These are phyloP conservation scores for Sarcocystis neurona DNA, from an alignment of 169 alveolate species.

Conservation along the genomic window DNA sequence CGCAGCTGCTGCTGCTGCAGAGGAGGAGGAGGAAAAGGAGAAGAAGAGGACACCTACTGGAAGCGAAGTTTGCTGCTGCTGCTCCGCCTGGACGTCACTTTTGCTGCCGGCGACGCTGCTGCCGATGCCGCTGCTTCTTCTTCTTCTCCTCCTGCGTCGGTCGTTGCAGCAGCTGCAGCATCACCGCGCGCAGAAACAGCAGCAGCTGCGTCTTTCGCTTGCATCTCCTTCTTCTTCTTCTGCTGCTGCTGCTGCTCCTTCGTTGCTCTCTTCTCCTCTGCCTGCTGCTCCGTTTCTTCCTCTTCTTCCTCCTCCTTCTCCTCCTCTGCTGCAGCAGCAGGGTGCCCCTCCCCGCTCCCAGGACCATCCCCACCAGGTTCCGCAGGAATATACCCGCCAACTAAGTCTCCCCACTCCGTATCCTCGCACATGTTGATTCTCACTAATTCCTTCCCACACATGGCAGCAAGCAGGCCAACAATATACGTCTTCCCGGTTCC, in stretches of 20 bases:
- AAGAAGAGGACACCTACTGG: no score
- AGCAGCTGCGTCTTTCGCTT: no score
- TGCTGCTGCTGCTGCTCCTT: background rate
- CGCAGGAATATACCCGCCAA: constrained; percentile 89
- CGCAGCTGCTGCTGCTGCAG: no score
- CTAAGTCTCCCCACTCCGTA: constrained; percentile 90
- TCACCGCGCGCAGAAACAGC: no score
- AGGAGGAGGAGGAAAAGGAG: no score
- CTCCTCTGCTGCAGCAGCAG: constrained; percentile 14
- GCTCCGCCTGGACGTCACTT: no score
- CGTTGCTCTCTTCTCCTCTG: background rate
- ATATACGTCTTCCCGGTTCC: constrained; percentile 99
- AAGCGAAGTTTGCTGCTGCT: no score
- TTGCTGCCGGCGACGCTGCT: no score
- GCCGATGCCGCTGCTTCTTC: no score
- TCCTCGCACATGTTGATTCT: constrained; percentile 95
- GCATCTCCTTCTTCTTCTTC: background rate
- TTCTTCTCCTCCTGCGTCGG: no score
- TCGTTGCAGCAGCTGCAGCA: no score
- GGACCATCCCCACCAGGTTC: constrained; percentile 64
- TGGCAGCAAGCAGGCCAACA: constrained; percentile 88
- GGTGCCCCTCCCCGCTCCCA: constrained; percentile 17
- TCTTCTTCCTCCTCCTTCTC: constrained; percentile 11
- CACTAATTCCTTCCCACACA: constrained; percentile 83
- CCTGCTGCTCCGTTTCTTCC: background rate